Base-by-base conservation (phyloP, 2,329 filamentous ascomycete species). In the Xylariaceae sp. region DNA sequence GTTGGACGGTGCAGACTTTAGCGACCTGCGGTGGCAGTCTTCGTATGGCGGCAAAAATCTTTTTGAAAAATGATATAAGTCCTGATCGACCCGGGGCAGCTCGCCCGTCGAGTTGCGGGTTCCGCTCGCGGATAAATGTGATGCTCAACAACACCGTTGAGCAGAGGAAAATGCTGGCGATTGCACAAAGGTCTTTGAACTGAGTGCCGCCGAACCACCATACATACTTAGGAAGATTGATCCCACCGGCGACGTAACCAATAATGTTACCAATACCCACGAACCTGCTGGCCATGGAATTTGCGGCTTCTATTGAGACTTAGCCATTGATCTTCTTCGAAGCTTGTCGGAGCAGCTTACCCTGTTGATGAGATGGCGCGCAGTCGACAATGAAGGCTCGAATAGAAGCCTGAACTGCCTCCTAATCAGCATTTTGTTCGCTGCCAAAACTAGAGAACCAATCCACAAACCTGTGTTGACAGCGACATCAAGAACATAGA, bases 301-400 rank as follows among this genome's bases (percentile, higher is more conserved):
- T 98, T 52, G 93, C 93, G 40, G 88, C 82, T 74, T 96, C 93
- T 77, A 52, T 26, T 20, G 16, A 19, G 3, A 21, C 40, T 68
- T 47, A 66, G 59, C 18, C 26, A 20, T 20, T 43, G 12, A 19
- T 40, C 21, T 19, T 37, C n/a, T 23, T 21, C 16, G 16, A 41
- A 52, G 43, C 10, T 44, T 26, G 52, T 26, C 20, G 20, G 20
- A 40, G 1, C 7, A 1, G 54, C 71, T 61, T 62, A 78, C 77
- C 78, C 76, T 98, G 93, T 72, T 98, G 93, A 68, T 97, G 93
- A 1, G 90, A 85, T 0, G 95, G 95, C 0, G 91, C 90, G 68
- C 92, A 93, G 70, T 98, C 93, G 20, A 97, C 90, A 52, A 98
- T 96, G 71, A 96, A 96, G 20, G 93, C 91, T 62, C 93, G 85